Base-by-base conservation (phyloP, 495 filamentous ascomycete species). In the Aspergillus leporis region DNA sequence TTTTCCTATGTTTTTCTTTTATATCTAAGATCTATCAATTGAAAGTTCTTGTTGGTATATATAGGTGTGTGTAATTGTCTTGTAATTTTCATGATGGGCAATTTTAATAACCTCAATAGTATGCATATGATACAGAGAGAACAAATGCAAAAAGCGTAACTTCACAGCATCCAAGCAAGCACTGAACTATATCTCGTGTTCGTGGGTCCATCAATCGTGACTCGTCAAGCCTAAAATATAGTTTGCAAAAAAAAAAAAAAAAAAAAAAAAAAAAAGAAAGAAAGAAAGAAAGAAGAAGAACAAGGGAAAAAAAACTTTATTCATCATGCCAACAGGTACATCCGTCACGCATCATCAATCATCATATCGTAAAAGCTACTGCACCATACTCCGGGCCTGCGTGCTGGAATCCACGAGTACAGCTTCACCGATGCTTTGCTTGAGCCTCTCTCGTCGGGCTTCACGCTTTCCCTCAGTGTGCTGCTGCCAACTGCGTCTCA, bases 371-470 rank as follows among this genome's bases (percentile, higher is more conserved):
- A 36, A 41, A 43, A 50, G 25, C 13, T 18, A 40, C 46, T 41
- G 53, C 23, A 45, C 45, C 38, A 48, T 56, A n/a, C 54, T 59
- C n/a, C 51, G 47, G 10, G 62, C 38, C 41, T 61, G 58, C 14
- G 57, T 67, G 57, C 73, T 73, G 10, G 73, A 78, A 22, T 65
- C 67, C 54, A 75, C 66, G 48, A 72, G 62, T 4, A 75, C 59
- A 14, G 70, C 70, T 25, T 65, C 66, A 4, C 81, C 80, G 66
- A 95, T 96, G 62, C 81, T 89, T 56, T 82, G 78, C 65, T 89
- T 83, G 53, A 95, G 76, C 61, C 75, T 80, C 54, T 87, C 79
- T 48, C 85, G 81, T 55, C 86, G 75, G 61, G 83, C 86, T 72
- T 90, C 89, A 48, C 72, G 74, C 60, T 72, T 79, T 25, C 68